Evolutionary conservation across 305 asterid species (phyloP).

Genomic region (Fraxinus velutina): DNA sequence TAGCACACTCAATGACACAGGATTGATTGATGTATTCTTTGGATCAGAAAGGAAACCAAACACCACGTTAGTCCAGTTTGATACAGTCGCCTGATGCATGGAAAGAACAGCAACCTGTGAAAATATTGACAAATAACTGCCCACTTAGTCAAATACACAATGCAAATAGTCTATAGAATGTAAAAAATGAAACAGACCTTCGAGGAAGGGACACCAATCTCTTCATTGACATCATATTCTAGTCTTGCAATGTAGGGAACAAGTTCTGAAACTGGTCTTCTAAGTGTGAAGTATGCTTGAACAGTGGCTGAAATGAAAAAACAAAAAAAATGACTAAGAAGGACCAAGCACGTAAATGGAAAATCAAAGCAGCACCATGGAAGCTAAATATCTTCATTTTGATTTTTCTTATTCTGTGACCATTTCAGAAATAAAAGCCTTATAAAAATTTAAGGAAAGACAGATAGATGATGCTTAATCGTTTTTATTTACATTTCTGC

Average conservation of each 20-base stretch:
- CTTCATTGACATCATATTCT: conserved; percentile 70
- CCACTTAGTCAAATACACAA: conserved; percentile 7
- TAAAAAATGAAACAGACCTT: conserved; percentile 53
- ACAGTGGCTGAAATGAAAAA: conserved; percentile 59
- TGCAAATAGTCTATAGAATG: conserved; percentile 6
- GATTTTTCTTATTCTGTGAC: not conserved
- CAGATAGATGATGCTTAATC: not conserved
- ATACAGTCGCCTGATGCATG: conserved; percentile 51
- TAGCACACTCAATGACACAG: conserved; percentile 54
- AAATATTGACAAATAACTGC: conserved; percentile 17
- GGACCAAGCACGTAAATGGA: not conserved
- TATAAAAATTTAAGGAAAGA: not conserved
- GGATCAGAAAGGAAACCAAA: conserved; percentile 75
- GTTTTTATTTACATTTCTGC: not conserved
- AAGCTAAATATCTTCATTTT: not conserved
- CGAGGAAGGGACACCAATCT: conserved; percentile 67
- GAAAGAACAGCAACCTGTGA: conserved; percentile 69
- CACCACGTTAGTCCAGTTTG: conserved; percentile 73
- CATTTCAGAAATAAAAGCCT: not conserved
- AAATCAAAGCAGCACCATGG: not conserved
- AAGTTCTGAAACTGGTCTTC: conserved; percentile 67
- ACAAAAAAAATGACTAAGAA: not conserved
- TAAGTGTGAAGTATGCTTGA: conserved; percentile 73
- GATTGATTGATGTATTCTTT: conserved; percentile 39
- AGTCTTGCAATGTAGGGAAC: conserved; percentile 64